Conservation (phyloP, 2,329 filamentous ascomycete species). For the Aspergillus flavus region DNA sequence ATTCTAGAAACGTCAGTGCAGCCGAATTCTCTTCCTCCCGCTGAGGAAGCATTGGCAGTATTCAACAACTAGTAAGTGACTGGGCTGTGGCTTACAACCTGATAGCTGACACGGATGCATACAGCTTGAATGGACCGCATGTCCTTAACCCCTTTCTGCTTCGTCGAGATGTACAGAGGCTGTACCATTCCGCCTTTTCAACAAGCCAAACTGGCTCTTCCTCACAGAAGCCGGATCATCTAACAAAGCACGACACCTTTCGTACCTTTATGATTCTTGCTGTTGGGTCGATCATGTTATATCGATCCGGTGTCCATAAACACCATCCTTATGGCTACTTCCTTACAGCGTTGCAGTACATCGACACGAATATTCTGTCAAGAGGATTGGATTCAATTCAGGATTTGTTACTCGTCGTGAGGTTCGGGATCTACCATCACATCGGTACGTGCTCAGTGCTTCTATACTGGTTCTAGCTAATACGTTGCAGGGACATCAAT, state of each 20-base stretch:
- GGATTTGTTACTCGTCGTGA: neutral
- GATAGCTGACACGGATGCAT: neutral
- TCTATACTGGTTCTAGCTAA: neutral
- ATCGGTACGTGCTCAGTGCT: neutral
- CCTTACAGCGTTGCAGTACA: neutral
- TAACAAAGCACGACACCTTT: neutral
- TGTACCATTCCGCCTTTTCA: neutral
- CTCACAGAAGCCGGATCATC: neutral
- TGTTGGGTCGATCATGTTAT: neutral
- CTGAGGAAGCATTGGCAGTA: neutral
- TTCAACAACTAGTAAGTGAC: neutral
- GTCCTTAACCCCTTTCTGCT: neutral
- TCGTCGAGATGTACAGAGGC: neutral
- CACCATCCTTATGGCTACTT: neutral
- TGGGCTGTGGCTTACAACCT: neutral
- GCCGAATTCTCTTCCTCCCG: neutral
- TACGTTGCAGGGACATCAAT: neutral
- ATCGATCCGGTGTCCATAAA: neutral
- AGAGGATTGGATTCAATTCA: neutral
- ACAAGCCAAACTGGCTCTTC: neutral
- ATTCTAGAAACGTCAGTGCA: neutral
- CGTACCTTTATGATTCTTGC: neutral
- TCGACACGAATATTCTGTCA: neutral
- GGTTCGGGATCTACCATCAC: neutral
- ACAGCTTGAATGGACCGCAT: neutral